A percentile compares a stretch with the other conserved stretches of the same genome.
phyloP scores from a whole-genome alignment of 2,329 filamentous ascomycete species.

The Pseudohalonectria lignicola region DNA sequence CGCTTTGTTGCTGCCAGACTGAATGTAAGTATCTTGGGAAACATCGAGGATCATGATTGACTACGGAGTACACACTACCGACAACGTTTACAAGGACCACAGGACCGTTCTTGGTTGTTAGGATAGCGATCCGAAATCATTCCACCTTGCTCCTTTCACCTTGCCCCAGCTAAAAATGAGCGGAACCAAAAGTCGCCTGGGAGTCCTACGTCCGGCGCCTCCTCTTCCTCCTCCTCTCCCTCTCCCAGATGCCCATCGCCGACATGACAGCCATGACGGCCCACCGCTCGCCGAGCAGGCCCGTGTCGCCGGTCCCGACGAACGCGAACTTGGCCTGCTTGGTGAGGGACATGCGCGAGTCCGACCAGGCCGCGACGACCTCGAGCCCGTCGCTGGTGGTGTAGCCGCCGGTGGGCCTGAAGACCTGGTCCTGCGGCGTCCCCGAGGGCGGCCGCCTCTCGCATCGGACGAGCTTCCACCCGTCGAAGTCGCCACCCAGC shows the following conservation, averaged over 20 bases:
- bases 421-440: conserved; percentile 5
- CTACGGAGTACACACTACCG: no score
- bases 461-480: conserved; percentile 30
- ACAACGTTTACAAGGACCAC: no score
- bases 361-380: conserved; percentile 29
- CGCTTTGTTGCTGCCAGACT: no score
- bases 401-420: conserved; percentile 9
- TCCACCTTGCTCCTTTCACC: no score
- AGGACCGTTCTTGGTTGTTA: no score
- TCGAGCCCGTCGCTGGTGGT: conserved; percentile 24
- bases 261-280: conserved; percentile 29
- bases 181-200: no score
- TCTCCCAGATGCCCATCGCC: conserved; percentile 19
- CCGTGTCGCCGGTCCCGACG: conserved; percentile 24
- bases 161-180: no score
- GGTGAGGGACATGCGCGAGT: conserved; percentile 17
- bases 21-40: no score
- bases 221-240: conserved; percentile 6
- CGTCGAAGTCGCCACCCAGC: conserved; percentile 18
- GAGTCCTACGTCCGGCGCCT: no score
- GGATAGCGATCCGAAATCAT: no score
- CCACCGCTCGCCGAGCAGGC: conserved; percentile 28
- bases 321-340: conserved; percentile 27
- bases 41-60: no score
- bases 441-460: conserved; percentile 9